Evolutionary conservation across 1,139 yeast genomes (phyloP), one percentile per base, ranked within the genome.

Genomic region (Zhuliangozyma parablackwelliae): DNA sequence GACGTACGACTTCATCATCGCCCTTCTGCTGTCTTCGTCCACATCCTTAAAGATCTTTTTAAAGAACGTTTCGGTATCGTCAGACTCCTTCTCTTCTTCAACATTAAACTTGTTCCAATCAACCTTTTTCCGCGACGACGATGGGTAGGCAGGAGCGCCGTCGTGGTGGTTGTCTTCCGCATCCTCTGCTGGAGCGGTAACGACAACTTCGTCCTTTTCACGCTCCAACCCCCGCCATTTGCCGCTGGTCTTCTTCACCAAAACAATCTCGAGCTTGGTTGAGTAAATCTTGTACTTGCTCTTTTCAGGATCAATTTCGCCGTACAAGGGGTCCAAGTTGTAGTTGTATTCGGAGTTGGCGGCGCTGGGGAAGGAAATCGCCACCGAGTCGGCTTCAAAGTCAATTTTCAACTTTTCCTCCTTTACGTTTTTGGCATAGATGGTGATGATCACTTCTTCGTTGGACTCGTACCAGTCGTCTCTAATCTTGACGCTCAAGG

Each of bases 1-100:
- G n/a, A 79, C 71, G 53, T 78, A 92, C 37, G 96, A 87, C 63
- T 94, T 94, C 94, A 88, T 85, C 97, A 94, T 94, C 1, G 99
- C 99, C 40, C 95, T 72, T 48, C 71, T 72, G 1, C 96, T 83
- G 52, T 92, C 96, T 9, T 85, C 95, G 54, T 89, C 96, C 0
- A 95, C 94, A 46, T 75, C 80, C 29, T 75, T 73, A 61, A 84
- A 94, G 10, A 94, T 57, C 43, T 78, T 72, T 46, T 80, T 75
- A 65, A 94, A 92, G 52, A 94, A 89, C 0, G 73, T 84, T 42
- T 81, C 75, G 8, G 84, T 85, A 33, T 61, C 65, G 12, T 65
- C 72, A 1, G 62, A 69, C 3, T 63, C 66, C 21, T 61, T 66
- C 2, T 71, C 80, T 20, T 75, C 75, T 5, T 72, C 78, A 2